Conservation (phyloP, 2,329 filamentous ascomycete species). For the Diaporthe sp. region DNA sequence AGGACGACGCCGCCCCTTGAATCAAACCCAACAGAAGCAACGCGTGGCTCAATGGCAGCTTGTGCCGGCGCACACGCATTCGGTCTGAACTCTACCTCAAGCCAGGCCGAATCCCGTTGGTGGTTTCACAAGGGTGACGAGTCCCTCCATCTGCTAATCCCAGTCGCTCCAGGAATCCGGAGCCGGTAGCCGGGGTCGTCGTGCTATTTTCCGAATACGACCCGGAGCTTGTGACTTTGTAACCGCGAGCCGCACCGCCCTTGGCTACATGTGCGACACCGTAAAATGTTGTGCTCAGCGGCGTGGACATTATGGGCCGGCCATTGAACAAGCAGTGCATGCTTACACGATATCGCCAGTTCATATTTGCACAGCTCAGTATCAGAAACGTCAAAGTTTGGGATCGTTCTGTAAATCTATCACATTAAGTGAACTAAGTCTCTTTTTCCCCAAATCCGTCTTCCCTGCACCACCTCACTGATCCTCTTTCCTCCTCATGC, state of each 20-base stretch:
- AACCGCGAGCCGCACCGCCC: not conserved
- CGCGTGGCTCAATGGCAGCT: constrained; percentile 2
- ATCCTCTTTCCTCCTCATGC: not conserved
- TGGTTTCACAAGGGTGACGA: constrained; percentile 21
- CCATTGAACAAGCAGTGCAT: not conserved
- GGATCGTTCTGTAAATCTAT: not conserved
- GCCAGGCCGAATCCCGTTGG: not conserved
- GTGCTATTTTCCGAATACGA: not conserved
- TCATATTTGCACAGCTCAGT: not conserved
- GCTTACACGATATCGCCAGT: not conserved
- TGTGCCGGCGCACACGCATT: not conserved
- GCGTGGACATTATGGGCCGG: not conserved
- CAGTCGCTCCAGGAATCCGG: not conserved
- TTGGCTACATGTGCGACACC: not conserved
- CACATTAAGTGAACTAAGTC: not conserved
- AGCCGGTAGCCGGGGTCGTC: not conserved
- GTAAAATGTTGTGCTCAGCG: not conserved
- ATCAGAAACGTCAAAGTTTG: not conserved
- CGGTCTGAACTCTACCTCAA: not conserved
- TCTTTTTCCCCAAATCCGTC: not conserved
- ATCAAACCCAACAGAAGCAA: not conserved
- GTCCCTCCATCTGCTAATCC: not conserved
- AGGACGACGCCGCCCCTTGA: not conserved
- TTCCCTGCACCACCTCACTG: not conserved
- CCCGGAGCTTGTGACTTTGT: not conserved